These are phyloP conservation scores for Fusarium redolens DNA, from an alignment of 2,329 filamentous ascomycete species.

Conservation along the genomic window DNA sequence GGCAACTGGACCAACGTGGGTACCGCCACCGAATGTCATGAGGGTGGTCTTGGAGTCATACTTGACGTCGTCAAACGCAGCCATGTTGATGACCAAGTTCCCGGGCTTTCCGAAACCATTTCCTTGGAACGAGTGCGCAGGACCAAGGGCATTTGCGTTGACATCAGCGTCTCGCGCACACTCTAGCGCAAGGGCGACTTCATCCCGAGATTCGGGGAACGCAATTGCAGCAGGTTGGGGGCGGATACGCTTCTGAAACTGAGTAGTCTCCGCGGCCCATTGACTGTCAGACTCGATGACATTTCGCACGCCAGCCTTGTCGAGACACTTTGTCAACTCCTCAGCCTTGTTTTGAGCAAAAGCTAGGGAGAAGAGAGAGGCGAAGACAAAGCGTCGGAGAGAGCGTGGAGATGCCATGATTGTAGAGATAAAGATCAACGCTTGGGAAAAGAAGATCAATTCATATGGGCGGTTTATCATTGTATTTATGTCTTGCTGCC, in stretches of 20 bases:
- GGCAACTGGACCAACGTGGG: slow-evolving; percentile 37
- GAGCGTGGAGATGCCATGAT: slow-evolving; percentile 8
- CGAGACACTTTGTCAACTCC: slow-evolving; percentile 25
- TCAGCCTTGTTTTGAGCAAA: slow-evolving; percentile 19
- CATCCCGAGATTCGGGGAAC: slow-evolving; percentile 32
- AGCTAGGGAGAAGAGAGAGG: slow-evolving; percentile 1
- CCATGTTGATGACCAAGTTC: slow-evolving; percentile 43
- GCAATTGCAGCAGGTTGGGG: slow-evolving; percentile 39
- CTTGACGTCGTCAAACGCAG: slow-evolving; percentile 37
- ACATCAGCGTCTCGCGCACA: slow-evolving; percentile 41
- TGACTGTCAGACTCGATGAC: slow-evolving; percentile 34
- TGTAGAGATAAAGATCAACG: background rate
- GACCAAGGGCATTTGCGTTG: slow-evolving; percentile 37
- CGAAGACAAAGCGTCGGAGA: slow-evolving; percentile 8
- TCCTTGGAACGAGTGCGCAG: slow-evolving; percentile 40
- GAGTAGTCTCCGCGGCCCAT: slow-evolving; percentile 26
- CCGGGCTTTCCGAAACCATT: slow-evolving; percentile 38
- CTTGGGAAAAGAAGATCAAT: background rate
- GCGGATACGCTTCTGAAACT: slow-evolving; percentile 40
- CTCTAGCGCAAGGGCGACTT: slow-evolving; percentile 37
- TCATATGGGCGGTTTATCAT: background rate
- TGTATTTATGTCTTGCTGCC: slow-evolving; percentile 4
- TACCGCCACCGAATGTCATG: slow-evolving; percentile 40
- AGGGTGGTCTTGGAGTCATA: slow-evolving; percentile 31
- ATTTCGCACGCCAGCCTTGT: slow-evolving; percentile 30